Evolutionary conservation across 2,329 filamentous ascomycete genomes (phyloP).

Genomic region (Pseudopyrenochaeta lycopersici): DNA sequence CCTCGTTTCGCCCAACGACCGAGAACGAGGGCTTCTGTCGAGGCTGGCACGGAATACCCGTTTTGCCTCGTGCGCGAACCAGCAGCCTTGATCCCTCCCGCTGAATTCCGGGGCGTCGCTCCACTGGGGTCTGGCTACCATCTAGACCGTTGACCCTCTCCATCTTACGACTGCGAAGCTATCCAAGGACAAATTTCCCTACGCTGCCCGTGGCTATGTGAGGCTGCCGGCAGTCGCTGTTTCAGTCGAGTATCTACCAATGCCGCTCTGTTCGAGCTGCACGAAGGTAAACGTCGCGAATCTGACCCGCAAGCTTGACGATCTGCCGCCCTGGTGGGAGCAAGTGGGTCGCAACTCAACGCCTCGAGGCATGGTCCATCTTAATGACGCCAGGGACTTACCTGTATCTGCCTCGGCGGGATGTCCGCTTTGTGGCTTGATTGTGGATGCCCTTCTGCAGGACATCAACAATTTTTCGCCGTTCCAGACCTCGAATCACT

Average conservation of each 20-base stretch:
- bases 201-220: neutral
- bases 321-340: slow-evolving; percentile 27
- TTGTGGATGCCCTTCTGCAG: slow-evolving; percentile 23
- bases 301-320: slow-evolving; percentile 16
- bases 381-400: slow-evolving; percentile 22
- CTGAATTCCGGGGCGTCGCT: neutral
- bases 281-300: slow-evolving; percentile 17
- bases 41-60: slow-evolving; percentile 14
- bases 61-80: slow-evolving; percentile 5
- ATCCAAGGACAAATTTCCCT: neutral
- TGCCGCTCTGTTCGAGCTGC: slow-evolving; percentile 30
- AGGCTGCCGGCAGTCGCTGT: neutral
- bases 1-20: slow-evolving; percentile 12
- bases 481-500: neutral
- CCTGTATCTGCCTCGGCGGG: slow-evolving; percentile 19
- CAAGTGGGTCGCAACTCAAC: slow-evolving; percentile 18
- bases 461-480: slow-evolving; percentile 9
- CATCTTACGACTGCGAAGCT: neutral
- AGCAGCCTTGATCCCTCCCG: neutral
- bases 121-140: neutral
- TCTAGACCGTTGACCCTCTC: neutral
- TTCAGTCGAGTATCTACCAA: slow-evolving; percentile 4
- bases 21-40: slow-evolving; percentile 14
- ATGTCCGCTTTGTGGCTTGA: slow-evolving; percentile 27
- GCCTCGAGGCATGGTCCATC: slow-evolving; percentile 24